Evolutionary conservation across 2,329 filamentous ascomycete genomes (phyloP).

Genomic region (Paecilomyces niveus): DNA sequence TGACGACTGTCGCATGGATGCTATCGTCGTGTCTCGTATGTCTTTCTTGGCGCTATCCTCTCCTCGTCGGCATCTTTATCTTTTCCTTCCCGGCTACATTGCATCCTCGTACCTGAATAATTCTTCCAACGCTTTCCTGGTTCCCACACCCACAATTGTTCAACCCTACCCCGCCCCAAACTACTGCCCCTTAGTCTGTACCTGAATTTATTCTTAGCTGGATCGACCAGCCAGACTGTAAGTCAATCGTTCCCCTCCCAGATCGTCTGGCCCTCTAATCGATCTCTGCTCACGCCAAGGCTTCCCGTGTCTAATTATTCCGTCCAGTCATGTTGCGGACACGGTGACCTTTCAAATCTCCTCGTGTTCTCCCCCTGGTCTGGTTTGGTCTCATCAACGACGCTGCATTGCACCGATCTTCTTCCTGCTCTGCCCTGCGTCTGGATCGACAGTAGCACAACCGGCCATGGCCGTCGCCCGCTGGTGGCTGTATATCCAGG

Average conservation of each 20-base stretch:
- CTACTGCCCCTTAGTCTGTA: too few species aligned
- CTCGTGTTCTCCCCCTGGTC: background rate
- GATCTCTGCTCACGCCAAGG: background rate
- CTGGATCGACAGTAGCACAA: constrained; percentile 4
- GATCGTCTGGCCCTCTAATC: background rate
- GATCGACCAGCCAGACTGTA: background rate
- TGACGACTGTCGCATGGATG: background rate
- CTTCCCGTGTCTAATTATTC: background rate
- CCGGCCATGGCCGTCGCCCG: constrained; percentile 35
- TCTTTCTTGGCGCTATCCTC: too few species aligned
- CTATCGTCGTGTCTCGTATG: too few species aligned
- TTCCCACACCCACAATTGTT: too few species aligned
- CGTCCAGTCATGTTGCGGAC: background rate
- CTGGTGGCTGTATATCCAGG: constrained; percentile 57
- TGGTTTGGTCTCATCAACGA: background rate
- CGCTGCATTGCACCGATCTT: background rate
- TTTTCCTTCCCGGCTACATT: too few species aligned
- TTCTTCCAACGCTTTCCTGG: too few species aligned
- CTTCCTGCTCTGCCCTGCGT: background rate
- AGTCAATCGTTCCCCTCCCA: background rate
- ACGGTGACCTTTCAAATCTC: background rate
- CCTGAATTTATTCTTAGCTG: background rate
- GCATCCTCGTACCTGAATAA: too few species aligned
- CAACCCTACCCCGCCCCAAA: too few species aligned
- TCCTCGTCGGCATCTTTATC: too few species aligned